These are phyloP conservation scores for Boletellus ananas DNA, from an alignment of 768 basidiomycete species.

Conservation along the genomic window DNA sequence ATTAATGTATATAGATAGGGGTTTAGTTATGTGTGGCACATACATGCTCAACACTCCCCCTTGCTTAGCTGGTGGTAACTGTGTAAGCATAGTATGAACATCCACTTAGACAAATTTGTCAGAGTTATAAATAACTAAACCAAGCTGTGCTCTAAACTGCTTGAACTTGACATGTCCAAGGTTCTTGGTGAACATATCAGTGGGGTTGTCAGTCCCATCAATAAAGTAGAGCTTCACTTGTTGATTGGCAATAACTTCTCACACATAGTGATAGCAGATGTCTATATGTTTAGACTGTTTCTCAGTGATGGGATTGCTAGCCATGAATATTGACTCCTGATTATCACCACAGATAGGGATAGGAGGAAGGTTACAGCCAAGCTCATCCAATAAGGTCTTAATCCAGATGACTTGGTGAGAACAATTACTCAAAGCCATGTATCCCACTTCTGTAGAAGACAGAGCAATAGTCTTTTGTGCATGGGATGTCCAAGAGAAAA, in stretches of 20 bases:
- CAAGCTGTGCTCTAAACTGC: too few relatives aligned
- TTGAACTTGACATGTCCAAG: neutral
- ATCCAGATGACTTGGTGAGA: constrained; percentile 28
- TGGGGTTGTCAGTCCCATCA: neutral
- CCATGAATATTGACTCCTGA: neutral
- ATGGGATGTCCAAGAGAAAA: neutral
- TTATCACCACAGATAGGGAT: neutral
- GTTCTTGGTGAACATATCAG: neutral
- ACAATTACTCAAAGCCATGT: constrained; percentile 37
- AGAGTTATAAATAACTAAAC: too few relatives aligned
- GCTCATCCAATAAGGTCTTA: constrained; percentile 11
- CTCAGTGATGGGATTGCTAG: neutral
- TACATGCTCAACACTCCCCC: too few relatives aligned
- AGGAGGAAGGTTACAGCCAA: too few relatives aligned
- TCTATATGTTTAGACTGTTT: neutral
- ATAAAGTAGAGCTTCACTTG: neutral
- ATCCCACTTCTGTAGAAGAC: constrained; percentile 40
- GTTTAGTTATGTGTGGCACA: too few relatives aligned
- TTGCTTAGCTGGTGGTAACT: too few relatives aligned
- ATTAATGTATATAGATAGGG: too few relatives aligned
- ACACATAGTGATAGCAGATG: neutral
- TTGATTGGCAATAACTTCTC: too few relatives aligned
- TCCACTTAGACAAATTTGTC: too few relatives aligned
- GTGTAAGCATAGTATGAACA: too few relatives aligned
- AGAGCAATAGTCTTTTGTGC: constrained; percentile 14